phyloP scores from a whole-genome alignment of 305 asterid species.

The Nicotiana rustica region DNA sequence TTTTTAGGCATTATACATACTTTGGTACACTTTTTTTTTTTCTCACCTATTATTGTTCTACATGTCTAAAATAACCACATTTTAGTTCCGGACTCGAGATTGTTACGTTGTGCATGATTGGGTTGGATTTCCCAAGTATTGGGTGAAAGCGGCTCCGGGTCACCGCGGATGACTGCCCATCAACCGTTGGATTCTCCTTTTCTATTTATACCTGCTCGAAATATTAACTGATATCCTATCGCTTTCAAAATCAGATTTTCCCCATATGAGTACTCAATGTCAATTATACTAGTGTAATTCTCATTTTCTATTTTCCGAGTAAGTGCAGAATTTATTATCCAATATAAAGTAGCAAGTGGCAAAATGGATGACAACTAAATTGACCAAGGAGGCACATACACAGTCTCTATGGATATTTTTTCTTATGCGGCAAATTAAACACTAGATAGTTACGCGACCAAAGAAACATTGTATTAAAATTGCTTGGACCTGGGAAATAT shows the following conservation, averaged over 20 bases:
- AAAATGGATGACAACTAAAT: neutral
- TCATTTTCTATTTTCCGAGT: neutral
- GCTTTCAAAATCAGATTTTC: neutral
- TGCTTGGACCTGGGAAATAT: too few species aligned
- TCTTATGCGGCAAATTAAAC: too few species aligned
- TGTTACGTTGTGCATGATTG: constrained; percentile 34
- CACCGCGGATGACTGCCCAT: constrained; percentile 65
- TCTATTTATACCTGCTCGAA: neutral
- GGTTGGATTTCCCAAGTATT: constrained; percentile 67
- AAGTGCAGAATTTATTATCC: neutral
- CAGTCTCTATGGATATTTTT: too few species aligned
- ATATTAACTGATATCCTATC: neutral
- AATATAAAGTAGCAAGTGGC: neutral
- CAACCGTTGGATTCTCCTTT: constrained; percentile 49
- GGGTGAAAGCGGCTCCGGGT: constrained; percentile 79
- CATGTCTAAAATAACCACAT: too few species aligned
- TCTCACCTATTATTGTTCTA: too few species aligned
- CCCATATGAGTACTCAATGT: neutral
- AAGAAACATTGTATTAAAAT: too few species aligned
- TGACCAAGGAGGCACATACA: neutral
- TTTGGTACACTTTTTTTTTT: too few species aligned
- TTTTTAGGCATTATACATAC: too few species aligned
- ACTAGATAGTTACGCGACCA: too few species aligned
- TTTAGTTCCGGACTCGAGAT: too few species aligned
- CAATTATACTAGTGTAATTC: too few species aligned